These are phyloP conservation scores for Calonectria naviculata DNA, from an alignment of 2,329 filamentous ascomycete genomes.

Conservation along the genomic window DNA sequence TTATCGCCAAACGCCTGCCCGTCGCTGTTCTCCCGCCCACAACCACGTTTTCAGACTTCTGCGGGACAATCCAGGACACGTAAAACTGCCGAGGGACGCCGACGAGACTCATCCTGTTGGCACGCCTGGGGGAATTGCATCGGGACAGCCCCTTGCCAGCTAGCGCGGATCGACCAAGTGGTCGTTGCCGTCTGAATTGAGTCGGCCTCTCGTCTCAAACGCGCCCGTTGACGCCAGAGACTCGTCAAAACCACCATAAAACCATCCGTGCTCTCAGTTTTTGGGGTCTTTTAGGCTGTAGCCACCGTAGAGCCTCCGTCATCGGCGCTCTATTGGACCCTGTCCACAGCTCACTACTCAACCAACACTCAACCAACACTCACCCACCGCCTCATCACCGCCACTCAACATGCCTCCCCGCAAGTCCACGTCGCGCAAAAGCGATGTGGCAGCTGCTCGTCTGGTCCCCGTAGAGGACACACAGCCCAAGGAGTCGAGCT, in stretches of 20 bases:
- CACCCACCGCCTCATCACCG: constrained; percentile 15
- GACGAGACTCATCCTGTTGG: constrained; percentile 4
- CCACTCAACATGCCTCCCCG: constrained; percentile 61
- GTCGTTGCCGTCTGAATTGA: constrained; percentile 16
- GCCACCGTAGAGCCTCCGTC: not conserved
- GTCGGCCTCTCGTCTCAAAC: not conserved
- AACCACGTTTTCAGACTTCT: not conserved
- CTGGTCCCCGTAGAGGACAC: constrained; percentile 58
- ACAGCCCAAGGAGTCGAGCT: constrained; percentile 31
- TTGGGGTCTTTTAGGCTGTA: not conserved
- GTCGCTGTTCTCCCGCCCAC: not conserved
- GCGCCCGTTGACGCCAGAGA: not conserved
- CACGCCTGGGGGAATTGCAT: not conserved
- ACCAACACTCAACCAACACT: not conserved
- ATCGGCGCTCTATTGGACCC: not conserved
- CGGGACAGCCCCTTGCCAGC: constrained; percentile 14
- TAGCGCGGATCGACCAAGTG: constrained; percentile 29
- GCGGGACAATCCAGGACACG: not conserved
- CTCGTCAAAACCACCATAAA: not conserved
- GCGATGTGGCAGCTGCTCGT: constrained; percentile 58
- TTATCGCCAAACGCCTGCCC: not conserved
- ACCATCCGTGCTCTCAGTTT: not conserved
- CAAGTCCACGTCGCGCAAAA: constrained; percentile 63
- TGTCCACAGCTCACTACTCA: not conserved
- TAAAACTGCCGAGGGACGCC: too few relatives aligned